Conservation (phyloP, 257 asterid species). For the Solanum microdontum region DNA sequence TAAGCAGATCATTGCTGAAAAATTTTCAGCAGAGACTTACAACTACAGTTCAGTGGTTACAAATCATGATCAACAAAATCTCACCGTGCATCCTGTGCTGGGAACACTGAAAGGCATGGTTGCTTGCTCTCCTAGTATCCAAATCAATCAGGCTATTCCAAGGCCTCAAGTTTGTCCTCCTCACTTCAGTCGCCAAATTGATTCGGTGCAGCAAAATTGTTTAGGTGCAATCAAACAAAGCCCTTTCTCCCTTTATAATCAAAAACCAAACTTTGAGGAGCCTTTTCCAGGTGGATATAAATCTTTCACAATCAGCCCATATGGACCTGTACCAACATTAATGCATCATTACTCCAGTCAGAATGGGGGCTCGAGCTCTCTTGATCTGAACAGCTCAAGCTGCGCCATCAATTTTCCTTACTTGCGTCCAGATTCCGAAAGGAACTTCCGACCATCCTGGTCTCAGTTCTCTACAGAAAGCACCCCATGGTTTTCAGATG, state of each 20-base stretch:
- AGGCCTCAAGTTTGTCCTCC: constrained; percentile 8
- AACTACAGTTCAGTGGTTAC: neutral
- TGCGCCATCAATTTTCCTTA: constrained; percentile 38
- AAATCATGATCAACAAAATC: constrained; percentile 16
- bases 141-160: constrained; percentile 18
- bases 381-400: constrained; percentile 19
- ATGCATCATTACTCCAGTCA: constrained; percentile 16
- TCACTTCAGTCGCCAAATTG: constrained; percentile 14
- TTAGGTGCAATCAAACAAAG: constrained; percentile 16
- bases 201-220: constrained; percentile 11
- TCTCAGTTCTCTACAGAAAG: constrained; percentile 21
- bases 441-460: constrained; percentile 22
- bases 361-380: constrained; percentile 2
- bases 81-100: constrained; percentile 14
- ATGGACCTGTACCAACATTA: constrained; percentile 10
- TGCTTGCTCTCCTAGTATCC: constrained; percentile 20
- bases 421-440: constrained; percentile 27
- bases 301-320: constrained; percentile 12
- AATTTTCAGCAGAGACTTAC: constrained; percentile 8
- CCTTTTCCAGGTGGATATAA: constrained; percentile 18
- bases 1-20: constrained; percentile 25
- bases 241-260: constrained; percentile 9
- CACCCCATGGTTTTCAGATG: constrained; percentile 20
- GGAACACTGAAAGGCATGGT: constrained; percentile 23
- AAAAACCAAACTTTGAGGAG: constrained; percentile 7